Percentiles rank a stretch among this genome's conserved stretches.
These are phyloP conservation scores for Pseudonitzschia multistriata DNA, from an alignment of 108 stramenopile species.

Conservation along the genomic window DNA sequence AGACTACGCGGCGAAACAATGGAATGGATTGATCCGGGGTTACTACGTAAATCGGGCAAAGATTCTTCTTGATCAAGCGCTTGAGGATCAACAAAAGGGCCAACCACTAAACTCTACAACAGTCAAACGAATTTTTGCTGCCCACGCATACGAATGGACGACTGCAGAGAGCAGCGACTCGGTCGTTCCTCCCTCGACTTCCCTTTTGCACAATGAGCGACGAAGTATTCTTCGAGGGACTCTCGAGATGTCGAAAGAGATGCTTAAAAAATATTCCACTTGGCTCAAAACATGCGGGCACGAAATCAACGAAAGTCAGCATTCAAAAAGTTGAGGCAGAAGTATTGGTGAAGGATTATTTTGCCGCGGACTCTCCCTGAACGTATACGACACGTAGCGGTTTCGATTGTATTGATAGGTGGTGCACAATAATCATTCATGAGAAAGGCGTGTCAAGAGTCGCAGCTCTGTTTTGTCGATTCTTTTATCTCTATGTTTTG, in stretches of 20 bases:
- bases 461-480: too few species aligned
- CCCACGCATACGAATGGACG: conserved; percentile 39
- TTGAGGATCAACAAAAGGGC: conserved; percentile 20
- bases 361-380: too few species aligned
- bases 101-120: conserved; percentile 27
- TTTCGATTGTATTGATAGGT: too few species aligned
- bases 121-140: conserved; percentile 22
- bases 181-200: background rate
- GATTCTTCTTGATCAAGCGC: conserved; percentile 25
- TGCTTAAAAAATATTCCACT: conserved; percentile 2
- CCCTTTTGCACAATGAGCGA: background rate
- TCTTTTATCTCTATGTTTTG: too few species aligned
- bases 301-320: too few species aligned
- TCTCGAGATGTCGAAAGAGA: conserved; percentile 1
- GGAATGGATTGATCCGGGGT: conserved; percentile 34
- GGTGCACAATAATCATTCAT: too few species aligned
- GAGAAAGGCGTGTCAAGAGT: too few species aligned
- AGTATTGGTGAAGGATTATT: too few species aligned
- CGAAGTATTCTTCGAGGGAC: background rate
- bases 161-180: background rate
- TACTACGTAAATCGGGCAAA: conserved; percentile 32
- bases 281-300: conserved; percentile 5
- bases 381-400: too few species aligned
- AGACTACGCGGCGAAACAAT: conserved; percentile 49
- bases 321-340: too few species aligned